A percentile compares a stretch with the other conserved stretches of the same genome.
Conservation (phyloP, 1,284 basidiomycete genomes). For the Pholiota adiposa region DNA sequence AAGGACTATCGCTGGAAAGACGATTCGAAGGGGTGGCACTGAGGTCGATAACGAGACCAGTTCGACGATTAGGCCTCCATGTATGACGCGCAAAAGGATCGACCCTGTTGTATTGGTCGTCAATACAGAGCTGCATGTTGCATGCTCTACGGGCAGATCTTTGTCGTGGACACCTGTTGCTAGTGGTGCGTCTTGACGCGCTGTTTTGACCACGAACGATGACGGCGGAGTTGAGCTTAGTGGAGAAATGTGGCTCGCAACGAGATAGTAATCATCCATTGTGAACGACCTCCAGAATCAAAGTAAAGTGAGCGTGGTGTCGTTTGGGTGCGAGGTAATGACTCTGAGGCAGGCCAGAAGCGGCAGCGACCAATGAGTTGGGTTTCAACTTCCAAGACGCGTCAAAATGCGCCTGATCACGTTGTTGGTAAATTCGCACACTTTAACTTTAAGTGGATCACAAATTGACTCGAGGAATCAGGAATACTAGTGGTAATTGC, state of each 20-base stretch:
- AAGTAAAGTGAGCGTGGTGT: not conserved
- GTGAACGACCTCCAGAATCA: not conserved
- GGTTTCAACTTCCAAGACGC: slow-evolving; percentile 18
- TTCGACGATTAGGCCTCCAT: slow-evolving; percentile 78
- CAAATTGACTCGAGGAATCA: not conserved
- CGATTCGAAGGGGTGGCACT: slow-evolving; percentile 70
- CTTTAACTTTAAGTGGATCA: no score
- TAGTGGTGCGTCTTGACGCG: slow-evolving; percentile 56
- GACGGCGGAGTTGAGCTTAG: slow-evolving; percentile 58
- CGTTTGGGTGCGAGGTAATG: not conserved
- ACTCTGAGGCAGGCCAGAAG: not conserved
- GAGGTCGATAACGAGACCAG: slow-evolving; percentile 72
- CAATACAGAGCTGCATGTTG: slow-evolving; percentile 63
- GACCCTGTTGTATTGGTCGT: slow-evolving; percentile 65
- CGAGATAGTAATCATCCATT: slow-evolving; percentile 52
- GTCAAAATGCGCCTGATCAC: slow-evolving; percentile 27
- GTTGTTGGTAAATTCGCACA: slow-evolving; percentile 22
- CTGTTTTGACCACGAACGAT: slow-evolving; percentile 60
- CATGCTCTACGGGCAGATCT: slow-evolving; percentile 75
- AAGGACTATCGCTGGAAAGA: slow-evolving; percentile 77
- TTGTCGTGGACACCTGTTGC: slow-evolving; percentile 44
- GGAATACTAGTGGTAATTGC: not conserved
- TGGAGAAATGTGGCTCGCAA: slow-evolving; percentile 67
- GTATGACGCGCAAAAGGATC: slow-evolving; percentile 76
- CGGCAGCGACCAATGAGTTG: not conserved